Evolutionary conservation across 805 yeast genomes (phyloP).

Genomic region (Sugiyamaella chiloensis): DNA sequence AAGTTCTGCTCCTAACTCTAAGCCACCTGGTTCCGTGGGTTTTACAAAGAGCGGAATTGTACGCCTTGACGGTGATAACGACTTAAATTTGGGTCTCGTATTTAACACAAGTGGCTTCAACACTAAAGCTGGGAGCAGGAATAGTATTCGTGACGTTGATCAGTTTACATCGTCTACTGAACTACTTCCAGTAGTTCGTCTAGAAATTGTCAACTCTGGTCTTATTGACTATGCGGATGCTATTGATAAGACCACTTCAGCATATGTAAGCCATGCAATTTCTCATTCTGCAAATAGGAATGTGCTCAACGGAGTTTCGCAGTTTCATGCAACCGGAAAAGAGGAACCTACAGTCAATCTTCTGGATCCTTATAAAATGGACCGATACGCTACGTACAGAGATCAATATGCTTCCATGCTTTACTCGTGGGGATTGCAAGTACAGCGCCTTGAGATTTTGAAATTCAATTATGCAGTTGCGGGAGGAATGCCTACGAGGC

Average conservation of each 20-base stretch:
- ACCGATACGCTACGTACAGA: constrained; percentile 45
- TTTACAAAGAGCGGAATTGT: neutral
- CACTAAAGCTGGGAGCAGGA: constrained; percentile 21
- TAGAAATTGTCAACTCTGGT: constrained; percentile 47
- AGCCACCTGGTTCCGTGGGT: neutral
- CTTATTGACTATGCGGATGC: constrained; percentile 39
- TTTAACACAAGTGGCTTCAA: constrained; percentile 25
- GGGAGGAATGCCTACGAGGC: constrained; percentile 6
- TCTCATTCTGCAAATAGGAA: neutral
- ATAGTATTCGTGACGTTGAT: constrained; percentile 2
- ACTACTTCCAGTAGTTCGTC: constrained; percentile 33
- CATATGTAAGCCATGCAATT: neutral
- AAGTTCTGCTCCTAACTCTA: constrained; percentile 3
- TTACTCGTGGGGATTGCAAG: constrained; percentile 78
- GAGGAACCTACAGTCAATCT: constrained; percentile 37
- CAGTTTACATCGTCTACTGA: neutral
- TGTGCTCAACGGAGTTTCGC: neutral
- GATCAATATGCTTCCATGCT: constrained; percentile 74
- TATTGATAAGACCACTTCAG: constrained; percentile 27
- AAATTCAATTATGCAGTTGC: constrained; percentile 55
- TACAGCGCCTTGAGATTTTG: constrained; percentile 72
- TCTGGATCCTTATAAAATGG: constrained; percentile 39
- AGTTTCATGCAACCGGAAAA: neutral
- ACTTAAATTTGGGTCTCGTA: constrained; percentile 19
- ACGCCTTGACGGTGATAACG: constrained; percentile 18